Conservation (phyloP, 139 green algal species). For the Monoraphidium neglectum region DNA sequence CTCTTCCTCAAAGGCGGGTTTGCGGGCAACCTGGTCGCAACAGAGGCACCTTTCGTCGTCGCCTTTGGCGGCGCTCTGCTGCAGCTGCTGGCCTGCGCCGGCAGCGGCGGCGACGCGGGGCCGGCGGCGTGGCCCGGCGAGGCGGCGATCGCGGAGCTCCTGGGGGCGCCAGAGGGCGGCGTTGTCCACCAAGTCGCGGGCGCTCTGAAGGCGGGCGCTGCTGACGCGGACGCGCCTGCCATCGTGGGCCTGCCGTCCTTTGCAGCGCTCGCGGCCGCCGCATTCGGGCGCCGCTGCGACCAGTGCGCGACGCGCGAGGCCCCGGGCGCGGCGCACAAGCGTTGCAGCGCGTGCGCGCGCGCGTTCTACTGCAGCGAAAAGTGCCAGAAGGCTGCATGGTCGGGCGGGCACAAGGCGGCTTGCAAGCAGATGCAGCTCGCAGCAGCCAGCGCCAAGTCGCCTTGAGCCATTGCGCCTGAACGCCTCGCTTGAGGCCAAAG, state of each 20-base stretch:
- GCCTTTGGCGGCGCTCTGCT: constrained; percentile 9
- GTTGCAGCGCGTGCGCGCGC: constrained; percentile 6
- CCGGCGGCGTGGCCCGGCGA: neutral
- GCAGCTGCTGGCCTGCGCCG: constrained; percentile 10
- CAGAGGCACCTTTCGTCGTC: neutral
- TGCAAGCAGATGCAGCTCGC: constrained; percentile 35
- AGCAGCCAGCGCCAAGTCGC: too few species aligned
- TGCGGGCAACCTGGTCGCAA: constrained; percentile 7
- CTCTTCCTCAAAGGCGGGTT: constrained; percentile 14
- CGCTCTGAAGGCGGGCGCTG: neutral
- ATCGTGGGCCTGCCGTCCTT: constrained; percentile 8
- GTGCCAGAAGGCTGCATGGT: constrained; percentile 41
- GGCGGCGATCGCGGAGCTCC: too few species aligned
- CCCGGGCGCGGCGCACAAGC: neutral
- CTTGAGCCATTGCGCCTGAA: too few species aligned
- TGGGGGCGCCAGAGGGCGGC: too few species aligned
- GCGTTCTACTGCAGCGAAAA: constrained; percentile 18
- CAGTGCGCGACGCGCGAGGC: constrained; percentile 7
- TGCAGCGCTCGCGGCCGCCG: neutral
- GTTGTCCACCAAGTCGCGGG: too few species aligned
- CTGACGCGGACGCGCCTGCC: neutral
- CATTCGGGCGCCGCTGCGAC: constrained; percentile 1
- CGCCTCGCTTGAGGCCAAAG: too few species aligned
- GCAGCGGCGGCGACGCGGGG: neutral
- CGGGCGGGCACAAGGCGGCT: constrained; percentile 31